A percentile compares a stretch with the other conserved stretches of the same genome.
phyloP scores from a whole-genome alignment of 257 asterid genomes.

The Dorcoceras hygrometricum region DNA sequence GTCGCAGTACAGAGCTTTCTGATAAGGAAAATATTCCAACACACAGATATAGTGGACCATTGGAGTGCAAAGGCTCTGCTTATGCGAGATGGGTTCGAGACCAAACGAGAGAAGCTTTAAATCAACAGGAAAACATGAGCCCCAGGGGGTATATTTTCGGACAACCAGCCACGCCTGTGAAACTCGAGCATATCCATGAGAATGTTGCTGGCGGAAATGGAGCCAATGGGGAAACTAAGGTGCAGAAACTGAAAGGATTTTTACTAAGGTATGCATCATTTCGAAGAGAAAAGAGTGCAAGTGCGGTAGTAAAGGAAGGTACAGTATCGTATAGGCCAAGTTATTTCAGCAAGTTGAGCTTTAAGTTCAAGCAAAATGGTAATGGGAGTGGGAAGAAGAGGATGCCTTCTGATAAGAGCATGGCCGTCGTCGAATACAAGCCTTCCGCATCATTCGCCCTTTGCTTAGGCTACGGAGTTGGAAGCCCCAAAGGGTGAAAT shows the following conservation, averaged over 20 bases:
- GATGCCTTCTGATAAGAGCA: constrained; percentile 29
- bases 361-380: constrained; percentile 41
- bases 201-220: constrained; percentile 4
- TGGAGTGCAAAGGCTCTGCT: constrained; percentile 61
- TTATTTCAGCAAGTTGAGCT: constrained; percentile 46
- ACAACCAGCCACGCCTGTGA: constrained; percentile 30
- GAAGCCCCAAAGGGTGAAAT: constrained; percentile 28
- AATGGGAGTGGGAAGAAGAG: constrained; percentile 19
- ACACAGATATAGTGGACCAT: constrained; percentile 33
- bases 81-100: constrained; percentile 66
- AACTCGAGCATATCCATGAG: constrained; percentile 21
- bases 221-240: constrained; percentile 28
- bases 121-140: constrained; percentile 26
- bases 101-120: constrained; percentile 38
- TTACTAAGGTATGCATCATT: constrained; percentile 51
- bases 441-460: constrained; percentile 22
- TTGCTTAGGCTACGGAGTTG: constrained; percentile 53
- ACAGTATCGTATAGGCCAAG: constrained; percentile 26
- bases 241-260: constrained; percentile 49
- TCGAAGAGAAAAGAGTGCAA: constrained; percentile 34
- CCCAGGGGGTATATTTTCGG: constrained; percentile 26
- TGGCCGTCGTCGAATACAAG: constrained; percentile 41
- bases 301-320: constrained; percentile 26
- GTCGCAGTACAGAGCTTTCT: constrained; percentile 8
- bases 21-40: constrained; percentile 5